Evolutionary conservation across 306 rosid genomes (phyloP).

Genomic region (Trifolium dubium): DNA sequence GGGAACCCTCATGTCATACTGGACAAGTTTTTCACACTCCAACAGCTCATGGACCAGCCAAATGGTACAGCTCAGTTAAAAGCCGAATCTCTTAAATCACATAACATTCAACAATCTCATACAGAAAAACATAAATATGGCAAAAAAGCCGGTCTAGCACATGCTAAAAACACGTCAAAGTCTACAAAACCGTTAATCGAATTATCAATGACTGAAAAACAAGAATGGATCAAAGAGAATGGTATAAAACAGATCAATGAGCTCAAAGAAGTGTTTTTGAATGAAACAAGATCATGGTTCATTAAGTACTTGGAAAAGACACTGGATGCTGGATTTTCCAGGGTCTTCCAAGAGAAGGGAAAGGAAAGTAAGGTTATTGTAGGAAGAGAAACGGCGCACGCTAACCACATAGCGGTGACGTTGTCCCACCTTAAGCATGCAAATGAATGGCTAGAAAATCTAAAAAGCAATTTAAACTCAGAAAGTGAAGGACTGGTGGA

Average conservation of each 20-base stretch:
- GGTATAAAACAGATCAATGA: conserved; percentile 63
- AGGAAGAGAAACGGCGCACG: conserved; percentile 58
- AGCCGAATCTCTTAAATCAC: conserved; percentile 51
- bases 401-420: conserved; percentile 70
- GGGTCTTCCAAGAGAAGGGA: conserved; percentile 60
- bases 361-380: conserved; percentile 61
- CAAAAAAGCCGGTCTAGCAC: conserved; percentile 45
- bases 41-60: conserved; percentile 68
- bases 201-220: conserved; percentile 63
- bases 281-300: conserved; percentile 90
- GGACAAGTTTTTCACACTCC: conserved; percentile 74
- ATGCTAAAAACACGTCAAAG: conserved; percentile 51
- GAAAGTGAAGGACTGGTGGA: conserved; percentile 52
- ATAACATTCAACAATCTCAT: conserved; percentile 47
- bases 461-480: conserved; percentile 50
- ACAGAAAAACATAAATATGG: conserved; percentile 56
- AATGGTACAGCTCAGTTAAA: conserved; percentile 50
- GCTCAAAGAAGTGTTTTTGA: conserved; percentile 58
- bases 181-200: conserved; percentile 48
- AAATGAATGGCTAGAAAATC: conserved; percentile 88
- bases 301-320: conserved; percentile 75
- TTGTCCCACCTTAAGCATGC: conserved; percentile 84
- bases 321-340: conserved; percentile 70
- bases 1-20: conserved; percentile 74
- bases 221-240: conserved; percentile 83